Conservation (phyloP, 768 basidiomycete genomes). For the Rhizopogon roseolus region DNA sequence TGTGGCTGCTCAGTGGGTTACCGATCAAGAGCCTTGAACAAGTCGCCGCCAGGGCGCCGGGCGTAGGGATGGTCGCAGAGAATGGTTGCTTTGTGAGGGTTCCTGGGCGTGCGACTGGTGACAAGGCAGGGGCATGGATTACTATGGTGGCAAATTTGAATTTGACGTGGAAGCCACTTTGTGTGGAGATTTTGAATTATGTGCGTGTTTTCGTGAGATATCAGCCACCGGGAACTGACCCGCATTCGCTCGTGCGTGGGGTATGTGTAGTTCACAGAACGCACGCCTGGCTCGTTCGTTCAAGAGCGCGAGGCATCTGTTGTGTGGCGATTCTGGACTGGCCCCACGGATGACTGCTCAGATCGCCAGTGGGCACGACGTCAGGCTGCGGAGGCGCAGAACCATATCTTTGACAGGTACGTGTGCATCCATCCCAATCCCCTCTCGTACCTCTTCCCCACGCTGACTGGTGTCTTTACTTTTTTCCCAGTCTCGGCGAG, state of each 20-base stretch:
- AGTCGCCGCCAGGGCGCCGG: conserved; percentile 55
- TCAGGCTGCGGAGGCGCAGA: conserved; percentile 88
- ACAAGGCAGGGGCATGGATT: conserved; percentile 49
- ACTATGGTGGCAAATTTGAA: conserved; percentile 79
- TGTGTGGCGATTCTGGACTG: conserved; percentile 84
- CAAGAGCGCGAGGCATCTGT: conserved; percentile 81
- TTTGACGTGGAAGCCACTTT: conserved; percentile 75
- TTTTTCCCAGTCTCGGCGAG: conserved; percentile 70
- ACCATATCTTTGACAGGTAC: conserved; percentile 82
- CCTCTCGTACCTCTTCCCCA: not conserved
- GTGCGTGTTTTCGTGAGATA: conserved; percentile 39
- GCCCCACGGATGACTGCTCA: conserved; percentile 35
- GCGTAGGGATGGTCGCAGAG: conserved; percentile 81
- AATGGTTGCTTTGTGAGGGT: conserved; percentile 85
- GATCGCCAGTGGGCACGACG: conserved; percentile 80
- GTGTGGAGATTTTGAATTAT: conserved; percentile 80
- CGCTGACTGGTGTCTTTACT: not conserved
- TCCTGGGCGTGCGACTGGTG: conserved; percentile 14
- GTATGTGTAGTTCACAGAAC: conserved; percentile 70
- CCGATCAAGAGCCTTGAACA: conserved; percentile 60
- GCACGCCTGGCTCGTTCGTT: conserved; percentile 81
- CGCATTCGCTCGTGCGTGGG: not conserved
- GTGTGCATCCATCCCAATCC: not conserved
- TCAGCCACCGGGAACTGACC: not conserved
- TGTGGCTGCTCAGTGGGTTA: conserved; percentile 80